Evolutionary conservation across 2,329 filamentous ascomycete genomes (phyloP).

Genomic region (Didymella pinodella): DNA sequence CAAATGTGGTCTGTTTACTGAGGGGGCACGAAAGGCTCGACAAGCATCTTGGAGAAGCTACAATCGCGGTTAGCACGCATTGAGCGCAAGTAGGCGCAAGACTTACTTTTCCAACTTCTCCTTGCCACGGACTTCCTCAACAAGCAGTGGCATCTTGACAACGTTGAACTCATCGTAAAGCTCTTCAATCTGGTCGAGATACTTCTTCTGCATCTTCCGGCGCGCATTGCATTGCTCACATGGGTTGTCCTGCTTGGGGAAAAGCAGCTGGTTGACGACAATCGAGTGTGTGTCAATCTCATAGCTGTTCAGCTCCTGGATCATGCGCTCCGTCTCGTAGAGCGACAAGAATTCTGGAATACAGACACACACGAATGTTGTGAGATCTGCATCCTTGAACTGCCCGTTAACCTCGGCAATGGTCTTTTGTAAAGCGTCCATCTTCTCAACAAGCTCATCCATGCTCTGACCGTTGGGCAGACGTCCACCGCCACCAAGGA

Average conservation of each 20-base stretch:
- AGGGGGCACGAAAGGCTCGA: constrained; percentile 77
- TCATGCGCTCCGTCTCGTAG: constrained; percentile 99
- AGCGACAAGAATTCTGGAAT: constrained; percentile 96
- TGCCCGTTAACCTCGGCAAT: constrained; percentile 96
- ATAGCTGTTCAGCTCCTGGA: constrained; percentile 93
- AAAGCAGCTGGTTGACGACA: constrained; percentile 97
- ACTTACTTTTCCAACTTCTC: constrained; percentile 81
- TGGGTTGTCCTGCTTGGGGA: constrained; percentile 81
- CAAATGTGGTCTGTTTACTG: constrained; percentile 32
- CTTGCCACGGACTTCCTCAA: constrained; percentile 95
- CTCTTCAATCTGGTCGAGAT: constrained; percentile 97
- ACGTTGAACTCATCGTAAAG: constrained; percentile 99
- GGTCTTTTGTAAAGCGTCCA: constrained; percentile 90
- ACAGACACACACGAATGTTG: constrained; percentile 97
- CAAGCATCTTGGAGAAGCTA: constrained; percentile 82
- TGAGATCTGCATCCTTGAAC: constrained; percentile 95
- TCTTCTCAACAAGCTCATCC: constrained; percentile 90
- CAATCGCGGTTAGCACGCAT: constrained; percentile 18
- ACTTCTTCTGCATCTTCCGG: constrained; percentile 99
- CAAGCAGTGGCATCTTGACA: constrained; percentile 94
- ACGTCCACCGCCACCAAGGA: constrained; percentile 78
- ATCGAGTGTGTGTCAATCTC: constrained; percentile 96
- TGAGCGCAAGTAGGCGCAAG: neutral
- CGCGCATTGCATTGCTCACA: constrained; percentile 97
- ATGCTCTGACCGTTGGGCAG: constrained; percentile 94